Evolutionary conservation across 768 basidiomycete species (phyloP).

Genomic region (Dendrothele bispora): DNA sequence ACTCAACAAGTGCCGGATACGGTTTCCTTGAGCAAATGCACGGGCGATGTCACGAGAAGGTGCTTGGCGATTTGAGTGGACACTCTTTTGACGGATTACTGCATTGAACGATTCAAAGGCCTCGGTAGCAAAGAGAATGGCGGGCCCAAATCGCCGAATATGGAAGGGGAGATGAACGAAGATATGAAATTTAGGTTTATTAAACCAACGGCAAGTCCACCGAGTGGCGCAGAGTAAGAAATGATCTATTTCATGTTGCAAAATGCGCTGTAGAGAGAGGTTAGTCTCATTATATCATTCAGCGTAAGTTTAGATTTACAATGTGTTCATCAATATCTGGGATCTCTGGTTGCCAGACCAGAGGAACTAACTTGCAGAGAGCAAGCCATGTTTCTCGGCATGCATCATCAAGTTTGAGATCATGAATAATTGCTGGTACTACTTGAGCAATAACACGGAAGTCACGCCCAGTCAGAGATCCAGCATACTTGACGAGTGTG

Average conservation of each 20-base stretch:
- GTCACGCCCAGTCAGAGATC: conserved; percentile 16
- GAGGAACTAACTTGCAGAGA: background rate
- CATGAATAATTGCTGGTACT: conserved; percentile 13
- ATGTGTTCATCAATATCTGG: background rate
- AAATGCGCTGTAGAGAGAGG: conserved; percentile 4
- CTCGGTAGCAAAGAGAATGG: conserved; percentile 10
- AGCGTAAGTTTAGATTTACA: background rate
- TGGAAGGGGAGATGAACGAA: conserved; percentile 22
- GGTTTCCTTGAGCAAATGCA: conserved; percentile 15
- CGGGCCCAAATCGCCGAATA: conserved; percentile 10
- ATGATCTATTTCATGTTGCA: conserved; percentile 13
- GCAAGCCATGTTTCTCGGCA: conserved; percentile 1
- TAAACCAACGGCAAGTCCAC: conserved; percentile 16
- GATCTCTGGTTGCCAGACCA: conserved; percentile 9
- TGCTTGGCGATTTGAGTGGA: conserved; percentile 31
- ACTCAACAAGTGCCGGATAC: conserved; percentile 18
- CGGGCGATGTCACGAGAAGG: conserved; percentile 23
- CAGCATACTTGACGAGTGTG: conserved; percentile 12
- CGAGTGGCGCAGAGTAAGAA: conserved; percentile 18
- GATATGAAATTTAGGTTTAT: conserved; percentile 22
- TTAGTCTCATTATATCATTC: background rate
- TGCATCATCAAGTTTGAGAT: background rate
- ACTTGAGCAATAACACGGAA: conserved; percentile 18
- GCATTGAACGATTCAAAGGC: conserved; percentile 41
- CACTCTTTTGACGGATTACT: conserved; percentile 20